Evolutionary conservation across 2,329 filamentous ascomycete genomes (phyloP).

Genomic region (Didymella segeticola): DNA sequence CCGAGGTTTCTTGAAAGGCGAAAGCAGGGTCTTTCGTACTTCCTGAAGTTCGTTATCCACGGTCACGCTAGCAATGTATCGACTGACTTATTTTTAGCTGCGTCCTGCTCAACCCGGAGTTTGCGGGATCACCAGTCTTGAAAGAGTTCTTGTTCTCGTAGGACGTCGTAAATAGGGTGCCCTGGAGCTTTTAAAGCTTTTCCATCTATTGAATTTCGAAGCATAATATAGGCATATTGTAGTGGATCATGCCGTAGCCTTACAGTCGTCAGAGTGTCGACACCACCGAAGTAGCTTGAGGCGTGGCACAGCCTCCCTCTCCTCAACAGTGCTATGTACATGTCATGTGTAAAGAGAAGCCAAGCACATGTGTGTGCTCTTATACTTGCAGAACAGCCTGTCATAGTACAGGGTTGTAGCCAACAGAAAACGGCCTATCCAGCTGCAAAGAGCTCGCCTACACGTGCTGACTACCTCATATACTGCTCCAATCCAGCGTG

Average conservation of each 20-base stretch:
- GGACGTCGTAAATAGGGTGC: background rate
- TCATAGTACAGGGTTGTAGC: background rate
- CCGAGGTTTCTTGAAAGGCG: slow-evolving; percentile 85
- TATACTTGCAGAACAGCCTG: background rate
- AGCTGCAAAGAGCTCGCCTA: background rate
- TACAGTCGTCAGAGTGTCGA: background rate
- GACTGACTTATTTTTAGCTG: slow-evolving; percentile 65
- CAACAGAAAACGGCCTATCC: background rate
- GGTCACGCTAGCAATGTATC: slow-evolving; percentile 31
- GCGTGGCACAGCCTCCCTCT: background rate
- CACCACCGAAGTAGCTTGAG: background rate
- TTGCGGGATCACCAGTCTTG: slow-evolving; percentile 86
- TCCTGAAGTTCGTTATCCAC: slow-evolving; percentile 73
- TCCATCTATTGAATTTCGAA: background rate
- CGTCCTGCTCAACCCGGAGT: slow-evolving; percentile 90
- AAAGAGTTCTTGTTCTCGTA: slow-evolving; percentile 84
- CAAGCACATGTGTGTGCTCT: background rate
- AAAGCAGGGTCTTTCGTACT: slow-evolving; percentile 84
- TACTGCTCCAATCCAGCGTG: background rate
- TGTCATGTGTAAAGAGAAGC: slow-evolving; percentile 7
- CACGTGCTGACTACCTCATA: background rate
- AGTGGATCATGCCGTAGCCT: background rate
- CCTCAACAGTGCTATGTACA: background rate
- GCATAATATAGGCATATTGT: background rate
- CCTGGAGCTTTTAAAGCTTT: background rate